phyloP scores from a whole-genome alignment of 2,329 filamentous ascomycete genomes.

The Nannizziopsis arthrosporioides region DNA sequence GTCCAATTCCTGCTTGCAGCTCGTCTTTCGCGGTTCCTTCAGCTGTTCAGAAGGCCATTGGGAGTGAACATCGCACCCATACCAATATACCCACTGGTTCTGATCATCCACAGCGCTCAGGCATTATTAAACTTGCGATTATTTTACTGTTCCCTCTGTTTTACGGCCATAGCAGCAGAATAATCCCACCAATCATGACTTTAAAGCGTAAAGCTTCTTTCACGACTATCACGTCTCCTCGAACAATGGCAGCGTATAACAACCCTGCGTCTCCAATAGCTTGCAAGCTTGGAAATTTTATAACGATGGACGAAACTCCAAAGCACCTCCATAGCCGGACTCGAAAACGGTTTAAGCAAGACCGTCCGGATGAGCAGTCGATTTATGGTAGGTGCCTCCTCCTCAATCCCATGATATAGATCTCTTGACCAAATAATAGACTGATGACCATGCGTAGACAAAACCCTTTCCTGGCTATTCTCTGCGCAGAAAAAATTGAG shows the following conservation, averaged over 20 bases:
- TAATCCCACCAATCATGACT: constrained; percentile 32
- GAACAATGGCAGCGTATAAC: constrained; percentile 26
- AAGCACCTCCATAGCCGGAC: constrained; percentile 45
- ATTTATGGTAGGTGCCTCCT: constrained; percentile 43
- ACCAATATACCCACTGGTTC: constrained; percentile 3
- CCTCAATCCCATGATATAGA: not conserved
- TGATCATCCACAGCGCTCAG: not conserved
- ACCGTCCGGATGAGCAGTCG: constrained; percentile 44
- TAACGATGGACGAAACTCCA: constrained; percentile 25
- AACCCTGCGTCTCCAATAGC: constrained; percentile 18
- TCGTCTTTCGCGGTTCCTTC: not conserved
- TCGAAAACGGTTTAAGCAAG: constrained; percentile 47
- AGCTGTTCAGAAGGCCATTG: not conserved
- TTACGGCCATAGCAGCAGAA: not conserved
- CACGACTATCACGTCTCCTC: constrained; percentile 34
- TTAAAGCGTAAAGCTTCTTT: constrained; percentile 50
- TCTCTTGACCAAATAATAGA: constrained; percentile 9
- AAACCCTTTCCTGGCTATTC: constrained; percentile 34
- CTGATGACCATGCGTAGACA: constrained; percentile 21
- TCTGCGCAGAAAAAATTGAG: constrained; percentile 29
- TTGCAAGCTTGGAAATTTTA: constrained; percentile 18
- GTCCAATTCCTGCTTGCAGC: not conserved
- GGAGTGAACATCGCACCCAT: not conserved
- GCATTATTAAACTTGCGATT: not conserved
- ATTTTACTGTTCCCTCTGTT: not conserved